phyloP scores from a whole-genome alignment of 108 stramenopile species.

The Cyclotella atomus region DNA sequence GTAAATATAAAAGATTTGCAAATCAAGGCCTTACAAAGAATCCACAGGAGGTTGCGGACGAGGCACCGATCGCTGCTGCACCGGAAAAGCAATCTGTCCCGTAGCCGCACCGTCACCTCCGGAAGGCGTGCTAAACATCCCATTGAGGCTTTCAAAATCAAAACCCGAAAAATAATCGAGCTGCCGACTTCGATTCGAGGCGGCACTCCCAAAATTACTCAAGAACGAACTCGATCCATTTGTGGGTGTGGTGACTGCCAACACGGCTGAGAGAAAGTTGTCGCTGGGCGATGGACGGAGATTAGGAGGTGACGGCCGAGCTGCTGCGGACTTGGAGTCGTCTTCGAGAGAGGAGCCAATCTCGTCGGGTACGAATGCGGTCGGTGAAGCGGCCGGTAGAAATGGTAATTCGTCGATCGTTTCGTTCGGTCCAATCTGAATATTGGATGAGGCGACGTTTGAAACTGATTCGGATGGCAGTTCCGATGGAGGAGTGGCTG shows the following conservation, averaged over 20 bases:
- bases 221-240: neutral
- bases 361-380: neutral
- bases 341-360: neutral
- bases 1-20: neutral
- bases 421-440: too few species aligned
- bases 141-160: conserved; percentile 8
- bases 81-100: neutral
- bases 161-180: conserved; percentile 11
- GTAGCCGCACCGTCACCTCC: neutral
- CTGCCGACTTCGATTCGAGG: neutral
- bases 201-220: conserved; percentile 2
- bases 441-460: neutral
- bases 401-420: neutral
- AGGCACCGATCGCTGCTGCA: neutral
- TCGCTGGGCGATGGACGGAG: neutral
- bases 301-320: neutral
- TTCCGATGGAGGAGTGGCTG: neutral
- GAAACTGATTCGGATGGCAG: neutral
- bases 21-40: neutral
- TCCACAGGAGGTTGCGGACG: conserved; percentile 9
- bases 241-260: neutral
- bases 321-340: neutral
- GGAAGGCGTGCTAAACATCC: neutral
- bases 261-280: neutral
- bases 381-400: neutral